These are phyloP conservation scores for Triticum turgidum DNA, from an alignment of 176 grass and related monocot genomes.

Conservation along the genomic window DNA sequence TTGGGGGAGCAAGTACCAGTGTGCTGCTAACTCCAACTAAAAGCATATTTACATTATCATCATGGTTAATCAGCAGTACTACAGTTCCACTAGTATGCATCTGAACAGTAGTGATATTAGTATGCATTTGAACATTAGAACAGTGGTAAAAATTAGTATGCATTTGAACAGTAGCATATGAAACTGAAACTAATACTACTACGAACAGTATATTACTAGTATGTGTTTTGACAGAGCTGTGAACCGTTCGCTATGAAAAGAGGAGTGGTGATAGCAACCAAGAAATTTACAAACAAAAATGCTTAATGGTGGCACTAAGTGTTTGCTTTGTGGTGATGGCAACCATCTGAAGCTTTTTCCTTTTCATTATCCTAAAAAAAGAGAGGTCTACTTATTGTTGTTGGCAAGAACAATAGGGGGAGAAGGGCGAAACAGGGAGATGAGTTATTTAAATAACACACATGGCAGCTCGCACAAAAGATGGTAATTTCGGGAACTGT, in stretches of 20 bases:
- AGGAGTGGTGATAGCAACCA: neutral
- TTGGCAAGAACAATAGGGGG: neutral
- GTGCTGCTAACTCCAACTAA: neutral
- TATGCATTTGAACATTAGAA: no score
- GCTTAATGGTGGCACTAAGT: neutral
- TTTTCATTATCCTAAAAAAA: neutral
- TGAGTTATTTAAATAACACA: neutral
- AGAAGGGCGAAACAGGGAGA: neutral
- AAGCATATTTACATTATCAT: neutral
- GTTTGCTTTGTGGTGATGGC: neutral
- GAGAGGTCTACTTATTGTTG: neutral
- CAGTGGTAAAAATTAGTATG: no score
- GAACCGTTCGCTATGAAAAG: neutral
- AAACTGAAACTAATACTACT: no score
- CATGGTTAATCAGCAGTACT: neutral
- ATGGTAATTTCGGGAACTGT: conserved; percentile 30
- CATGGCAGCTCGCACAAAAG: conserved; percentile 10
- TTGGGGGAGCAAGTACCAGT: neutral
- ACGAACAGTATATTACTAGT: neutral
- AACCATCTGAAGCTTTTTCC: no score
- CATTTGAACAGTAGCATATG: neutral
- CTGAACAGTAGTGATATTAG: no score
- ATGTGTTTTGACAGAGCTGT: neutral
- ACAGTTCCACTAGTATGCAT: neutral
- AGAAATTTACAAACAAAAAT: neutral